Evolutionary conservation across 352 stramenopile species (phyloP), one percentile per base, ranked within the genome.

Genomic region (Globisporangium yorkense): DNA sequence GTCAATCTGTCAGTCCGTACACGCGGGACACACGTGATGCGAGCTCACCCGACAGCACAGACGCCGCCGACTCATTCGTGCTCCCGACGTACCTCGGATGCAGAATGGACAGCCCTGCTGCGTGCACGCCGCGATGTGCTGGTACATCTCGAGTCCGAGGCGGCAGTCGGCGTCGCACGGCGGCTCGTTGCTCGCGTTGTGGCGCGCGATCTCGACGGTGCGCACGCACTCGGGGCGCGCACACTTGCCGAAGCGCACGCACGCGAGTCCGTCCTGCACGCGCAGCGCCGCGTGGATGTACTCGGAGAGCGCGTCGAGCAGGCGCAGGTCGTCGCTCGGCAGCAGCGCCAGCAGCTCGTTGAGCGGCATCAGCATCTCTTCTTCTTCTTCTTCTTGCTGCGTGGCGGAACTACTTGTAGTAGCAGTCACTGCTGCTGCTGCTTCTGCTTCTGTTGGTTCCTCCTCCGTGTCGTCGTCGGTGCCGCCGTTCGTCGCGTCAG

Each of bases 281-380:
- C 54, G 49, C 8, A 73, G 63, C 10, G 70, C 70, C 0, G 58
- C 64, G 54, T 73, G 52, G 41, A 68, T 75, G 29, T 74, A 63
- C 48, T 75, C 70, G 2, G 70, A 65, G 7, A 78, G 70, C 20
- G 61, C 54, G 37, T 78, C 70, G 24, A 71, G 20, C 44, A 75
- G 52, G 7, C 24, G 53, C 5, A 49, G 33, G n/a, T 69, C 65
- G 15, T 68, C 61, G 0, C 65, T 66, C 3, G 64, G 58, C 8
- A 68, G 53, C 10, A 51, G 61, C 24, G 61, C 55, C 13, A 78
- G 56, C 6, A 74, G 60, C 5, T 67, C 65, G 48, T 74, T 59
- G 2, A 78, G 59, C 31, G 52, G 45, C 20, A 60, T 16, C 8
- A 56, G 29, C 27, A 55, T 60, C 13, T 47, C 46, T 2, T 56